Conservation (phyloP, 1,284 basidiomycete species). For the Cutaneotrichosporon cutaneum region DNA sequence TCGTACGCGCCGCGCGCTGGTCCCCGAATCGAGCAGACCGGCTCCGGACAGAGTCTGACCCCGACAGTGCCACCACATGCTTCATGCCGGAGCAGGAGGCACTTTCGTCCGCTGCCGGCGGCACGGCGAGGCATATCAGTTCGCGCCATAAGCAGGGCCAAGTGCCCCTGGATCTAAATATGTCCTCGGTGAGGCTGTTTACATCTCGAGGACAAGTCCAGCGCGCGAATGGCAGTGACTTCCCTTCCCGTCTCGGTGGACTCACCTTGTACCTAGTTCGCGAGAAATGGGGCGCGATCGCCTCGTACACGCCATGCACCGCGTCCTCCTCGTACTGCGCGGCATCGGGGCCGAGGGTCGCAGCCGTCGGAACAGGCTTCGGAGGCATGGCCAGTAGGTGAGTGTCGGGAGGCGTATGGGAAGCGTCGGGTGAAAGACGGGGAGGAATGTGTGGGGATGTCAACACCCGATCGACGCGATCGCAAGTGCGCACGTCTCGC, state of each 20-base stretch:
- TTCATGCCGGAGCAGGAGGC: neutral
- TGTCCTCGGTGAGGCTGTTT: neutral
- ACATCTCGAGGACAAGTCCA: neutral
- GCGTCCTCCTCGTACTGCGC: slow-evolving; percentile 35
- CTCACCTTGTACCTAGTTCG: slow-evolving; percentile 87
- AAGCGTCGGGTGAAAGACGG: neutral
- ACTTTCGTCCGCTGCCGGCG: neutral
- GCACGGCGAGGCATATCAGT: too few species aligned
- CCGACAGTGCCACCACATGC: neutral
- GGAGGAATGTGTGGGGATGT: neutral
- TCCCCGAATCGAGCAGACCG: too few species aligned
- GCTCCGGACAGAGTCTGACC: too few species aligned
- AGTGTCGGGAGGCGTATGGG: neutral
- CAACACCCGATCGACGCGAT: too few species aligned
- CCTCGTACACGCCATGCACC: slow-evolving; percentile 83
- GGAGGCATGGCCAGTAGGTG: slow-evolving; percentile 9
- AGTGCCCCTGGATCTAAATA: neutral
- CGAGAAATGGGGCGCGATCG: slow-evolving; percentile 88
- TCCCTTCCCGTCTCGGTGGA: neutral
- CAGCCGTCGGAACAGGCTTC: slow-evolving; percentile 35
- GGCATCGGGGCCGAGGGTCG: slow-evolving; percentile 25
- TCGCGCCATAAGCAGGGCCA: neutral
- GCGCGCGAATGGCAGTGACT: neutral
- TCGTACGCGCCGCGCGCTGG: too few species aligned
- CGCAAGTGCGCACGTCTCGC: neutral